phyloP scores from a whole-genome alignment of 352 stramenopile genomes.

The Globisporangium rhizosaccharum region DNA sequence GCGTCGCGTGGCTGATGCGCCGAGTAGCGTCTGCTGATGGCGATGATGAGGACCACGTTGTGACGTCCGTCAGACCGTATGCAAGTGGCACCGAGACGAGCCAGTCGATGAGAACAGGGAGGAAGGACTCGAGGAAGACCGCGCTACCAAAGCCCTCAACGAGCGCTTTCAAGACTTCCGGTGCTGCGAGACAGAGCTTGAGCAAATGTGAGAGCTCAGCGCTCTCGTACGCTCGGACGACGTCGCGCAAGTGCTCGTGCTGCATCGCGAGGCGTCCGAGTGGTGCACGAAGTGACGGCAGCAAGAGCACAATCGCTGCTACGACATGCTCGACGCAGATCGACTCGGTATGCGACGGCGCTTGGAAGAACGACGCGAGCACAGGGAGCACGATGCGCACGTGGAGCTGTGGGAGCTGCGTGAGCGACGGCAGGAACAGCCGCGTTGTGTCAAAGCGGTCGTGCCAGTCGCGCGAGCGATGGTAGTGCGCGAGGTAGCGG shows the following conservation, averaged over 20 bases:
- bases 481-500: constrained; percentile 39
- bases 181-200: constrained; percentile 39
- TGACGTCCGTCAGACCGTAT: not conserved
- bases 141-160: constrained; percentile 39
- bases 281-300: constrained; percentile 34
- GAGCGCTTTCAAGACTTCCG: constrained; percentile 41
- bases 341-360: constrained; percentile 28
- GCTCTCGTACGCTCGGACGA: constrained; percentile 57
- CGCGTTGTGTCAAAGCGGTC: constrained; percentile 30
- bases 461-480: constrained; percentile 31
- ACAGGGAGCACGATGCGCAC: constrained; percentile 51
- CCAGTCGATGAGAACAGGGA: constrained; percentile 70
- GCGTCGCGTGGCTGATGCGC: not conserved
- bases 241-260: constrained; percentile 33
- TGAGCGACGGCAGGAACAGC: constrained; percentile 29
- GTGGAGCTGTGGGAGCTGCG: constrained; percentile 30
- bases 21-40: not conserved
- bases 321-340: constrained; percentile 39
- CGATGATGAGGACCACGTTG: constrained; percentile 2
- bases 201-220: constrained; percentile 29
- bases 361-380: constrained; percentile 48
- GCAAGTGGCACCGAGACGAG: constrained; percentile 24
- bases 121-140: constrained; percentile 41
- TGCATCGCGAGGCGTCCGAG: constrained; percentile 27
- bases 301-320: constrained; percentile 55